Evolutionary conservation across 352 stramenopile species (phyloP), one percentile per base, ranked within the genome.

Genomic region (Globisporangium cystogenes): DNA sequence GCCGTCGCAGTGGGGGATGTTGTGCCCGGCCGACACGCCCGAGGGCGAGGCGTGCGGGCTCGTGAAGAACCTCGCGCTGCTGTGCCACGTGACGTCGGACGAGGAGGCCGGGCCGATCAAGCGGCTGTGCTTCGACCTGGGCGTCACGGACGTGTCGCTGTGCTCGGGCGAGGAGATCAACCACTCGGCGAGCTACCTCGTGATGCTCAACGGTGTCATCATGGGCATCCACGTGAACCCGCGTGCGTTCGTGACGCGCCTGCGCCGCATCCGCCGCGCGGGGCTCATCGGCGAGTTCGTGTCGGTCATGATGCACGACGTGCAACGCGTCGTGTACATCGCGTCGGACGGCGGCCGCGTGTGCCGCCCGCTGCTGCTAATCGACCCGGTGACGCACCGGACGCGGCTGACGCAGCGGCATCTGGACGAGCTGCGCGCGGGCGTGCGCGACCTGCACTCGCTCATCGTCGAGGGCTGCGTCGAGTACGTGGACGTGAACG

Each of bases 401-500:
- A 96, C 95, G 27, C 77, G 85, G 21, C 72, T 99, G 23, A 98
- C 93, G 26, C 86, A 98, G 76, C 72, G 80, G n/a, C 97, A 99
- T 55, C 65, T 99, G 46, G 90, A 98, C 18, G 84, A 96, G 52
- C 63, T 98, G 47, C 81, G 72, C 33, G 72, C 80, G 16, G 80
- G 82, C 26, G 74, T 87, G 24, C 81, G 85, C 18, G 70, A 89
- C 43, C 79, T 97, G 50, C 71, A 82, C 60, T 84, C 75, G 53
- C 60, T 97, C n/a, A 92, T 97, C 55, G 75, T 93, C 31, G 79
- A 98, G 63, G 97, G 97, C 20, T 92, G 98, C 37, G 96, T 99
- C 33, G 98, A 99, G 67, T 99, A 99, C 75, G 93, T 99, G 26
- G 98, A 99, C 71, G 97, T 99, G 57, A 99, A 99, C 67, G 98